A percentile compares a stretch with the other conserved stretches of the same genome.
phyloP scores from a whole-genome alignment of 1,284 basidiomycete genomes.

The Moesziomyces sp. region DNA sequence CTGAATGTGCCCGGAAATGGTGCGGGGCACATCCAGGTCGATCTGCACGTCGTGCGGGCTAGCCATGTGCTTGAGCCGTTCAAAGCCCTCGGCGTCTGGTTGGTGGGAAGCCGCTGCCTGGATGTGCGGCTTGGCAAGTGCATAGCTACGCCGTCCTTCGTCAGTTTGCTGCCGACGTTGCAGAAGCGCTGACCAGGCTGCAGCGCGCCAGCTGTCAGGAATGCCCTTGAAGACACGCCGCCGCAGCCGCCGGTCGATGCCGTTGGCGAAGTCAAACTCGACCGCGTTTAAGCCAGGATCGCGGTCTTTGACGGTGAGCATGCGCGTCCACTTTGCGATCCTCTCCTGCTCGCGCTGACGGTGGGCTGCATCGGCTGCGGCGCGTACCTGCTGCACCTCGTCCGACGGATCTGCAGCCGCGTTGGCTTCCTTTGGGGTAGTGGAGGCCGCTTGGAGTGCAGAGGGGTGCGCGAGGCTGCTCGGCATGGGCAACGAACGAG shows the following conservation, averaged over 20 bases:
- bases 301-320: slow-evolving; percentile 47
- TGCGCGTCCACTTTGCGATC: slow-evolving; percentile 54
- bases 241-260: slow-evolving; percentile 69
- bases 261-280: slow-evolving; percentile 24
- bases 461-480: slow-evolving; percentile 1
- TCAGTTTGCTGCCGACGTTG: slow-evolving; percentile 67
- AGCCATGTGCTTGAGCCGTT: slow-evolving; percentile 68
- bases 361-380: slow-evolving; percentile 23
- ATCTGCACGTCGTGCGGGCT: slow-evolving; percentile 95
- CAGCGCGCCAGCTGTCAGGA: slow-evolving; percentile 92
- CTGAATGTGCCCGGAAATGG: slow-evolving; percentile 92
- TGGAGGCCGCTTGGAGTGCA: background rate
- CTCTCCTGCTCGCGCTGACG: slow-evolving; percentile 45
- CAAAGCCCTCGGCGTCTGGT: slow-evolving; percentile 5
- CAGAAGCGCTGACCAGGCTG: slow-evolving; percentile 84
- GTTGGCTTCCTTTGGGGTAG: no score
- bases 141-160: slow-evolving; percentile 69
- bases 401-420: slow-evolving; percentile 1
- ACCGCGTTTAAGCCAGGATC: slow-evolving; percentile 47
- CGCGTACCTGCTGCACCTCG: slow-evolving; percentile 18
- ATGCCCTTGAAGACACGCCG: slow-evolving; percentile 91
- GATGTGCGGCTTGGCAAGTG: slow-evolving; percentile 25
- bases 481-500: background rate
- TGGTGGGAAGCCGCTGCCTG: background rate
- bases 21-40: slow-evolving; percentile 95